Conservation (phyloP, 768 basidiomycete species). For the Cystobasidiopsis lactophilus region DNA sequence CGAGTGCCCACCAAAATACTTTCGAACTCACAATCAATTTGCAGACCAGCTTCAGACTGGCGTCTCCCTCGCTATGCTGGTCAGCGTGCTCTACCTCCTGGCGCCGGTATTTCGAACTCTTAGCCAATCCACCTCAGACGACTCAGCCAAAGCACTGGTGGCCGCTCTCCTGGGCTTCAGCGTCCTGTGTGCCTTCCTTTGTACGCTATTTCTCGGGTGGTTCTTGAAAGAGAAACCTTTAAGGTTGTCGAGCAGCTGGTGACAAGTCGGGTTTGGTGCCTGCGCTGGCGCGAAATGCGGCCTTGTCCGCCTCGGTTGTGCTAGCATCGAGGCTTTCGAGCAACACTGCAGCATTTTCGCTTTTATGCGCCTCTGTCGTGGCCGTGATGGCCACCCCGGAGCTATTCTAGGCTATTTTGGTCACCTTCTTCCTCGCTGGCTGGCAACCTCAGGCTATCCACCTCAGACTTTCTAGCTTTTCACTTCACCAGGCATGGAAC, state of each 20-base stretch:
- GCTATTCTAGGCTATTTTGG: too few species aligned
- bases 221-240: conserved; percentile 24
- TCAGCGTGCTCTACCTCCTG: conserved; percentile 67
- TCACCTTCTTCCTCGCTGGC: too few species aligned
- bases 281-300: conserved; percentile 9
- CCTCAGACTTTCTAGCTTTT: too few species aligned
- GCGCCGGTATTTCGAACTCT: too few species aligned
- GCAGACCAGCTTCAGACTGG: too few species aligned
- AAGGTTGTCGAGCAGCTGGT: not conserved
- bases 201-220: conserved; percentile 65
- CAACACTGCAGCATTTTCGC: too few species aligned
- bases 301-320: conserved; percentile 9
- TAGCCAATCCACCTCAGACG: conserved; percentile 63
- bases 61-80: conserved; percentile 68
- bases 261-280: conserved; percentile 1
- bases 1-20: too few species aligned
- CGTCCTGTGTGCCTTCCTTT: conserved; percentile 53
- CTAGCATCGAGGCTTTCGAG: conserved; percentile 9
- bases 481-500: too few species aligned
- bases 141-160: conserved; percentile 91
- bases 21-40: too few species aligned
- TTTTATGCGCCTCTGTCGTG: too few species aligned
- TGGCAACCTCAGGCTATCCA: too few species aligned
- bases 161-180: conserved; percentile 25
- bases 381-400: too few species aligned